Evolutionary conservation across 2,329 filamentous ascomycete genomes (phyloP), one percentile per base, ranked within the genome.

Genomic region (Aspergillus oerlinghausenensis): DNA sequence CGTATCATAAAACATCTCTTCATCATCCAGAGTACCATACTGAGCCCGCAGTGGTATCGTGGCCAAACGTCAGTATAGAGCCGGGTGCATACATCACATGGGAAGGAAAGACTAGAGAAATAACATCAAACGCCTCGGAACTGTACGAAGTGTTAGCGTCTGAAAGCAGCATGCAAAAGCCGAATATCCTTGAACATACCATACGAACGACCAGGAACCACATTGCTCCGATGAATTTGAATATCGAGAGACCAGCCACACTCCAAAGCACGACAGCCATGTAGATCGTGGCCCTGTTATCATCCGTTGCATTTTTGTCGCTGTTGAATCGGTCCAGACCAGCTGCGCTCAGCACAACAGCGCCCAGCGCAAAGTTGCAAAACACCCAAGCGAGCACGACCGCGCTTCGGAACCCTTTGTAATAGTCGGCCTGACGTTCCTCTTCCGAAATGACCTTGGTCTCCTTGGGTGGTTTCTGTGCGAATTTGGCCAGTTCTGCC

Each of bases 361-460:
- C 93, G 0, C 85, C 86, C 5, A 99, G 84, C 0, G 85, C 92
- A 72, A 99, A 89, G 75, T 99, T 99, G 70, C 87, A 92, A 67
- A 97, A 90, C 82, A 99, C 96, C 94, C 94, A 99, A 63, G 89
- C 86, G 51, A 97, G 79, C 29, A 99, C 94, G 64, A 97, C 92
- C 28, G 90, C 85, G 21, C 90, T 95, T 60, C 94, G 86, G 73
- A 99, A 96, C 63, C 92, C 94, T 67, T 92, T 92, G 82, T 99
- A 99, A 77, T 97, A 99, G 73, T 99, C 94, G 79, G 97, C 91
- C 74, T 99, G 93, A 69, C 89, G 90, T 71, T 97, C 92, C 47
- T 77, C 70, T 10, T 82, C 75, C n/a, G 79, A 78, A 2, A 76
- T 63, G 1, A 60, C 56, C 19, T 70, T 69, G 38, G 85, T 81